phyloP scores from a whole-genome alignment of 2,329 filamentous ascomycete genomes.

The Thelonectria discophora region DNA sequence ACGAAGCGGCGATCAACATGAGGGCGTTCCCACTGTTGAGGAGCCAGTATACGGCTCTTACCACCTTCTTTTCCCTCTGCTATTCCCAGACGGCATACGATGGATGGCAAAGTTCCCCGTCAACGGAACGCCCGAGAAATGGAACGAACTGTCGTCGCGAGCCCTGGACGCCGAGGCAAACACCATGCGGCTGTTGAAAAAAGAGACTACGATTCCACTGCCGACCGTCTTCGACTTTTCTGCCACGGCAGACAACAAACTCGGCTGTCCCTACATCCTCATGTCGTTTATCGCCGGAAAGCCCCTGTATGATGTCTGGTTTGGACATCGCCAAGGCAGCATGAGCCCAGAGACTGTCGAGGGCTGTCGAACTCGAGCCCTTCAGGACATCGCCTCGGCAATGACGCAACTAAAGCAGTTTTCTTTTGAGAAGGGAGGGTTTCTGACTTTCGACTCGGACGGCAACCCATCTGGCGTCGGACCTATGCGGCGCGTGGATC shows the following conservation, averaged over 20 bases:
- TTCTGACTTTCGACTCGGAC: not conserved
- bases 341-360: not conserved
- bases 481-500: not conserved
- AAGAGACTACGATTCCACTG: slow-evolving; percentile 13
- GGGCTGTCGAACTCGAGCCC: not conserved
- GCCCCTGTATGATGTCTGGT: slow-evolving; percentile 16
- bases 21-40: not conserved
- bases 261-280: slow-evolving; percentile 14
- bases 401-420: slow-evolving; percentile 12
- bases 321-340: not conserved
- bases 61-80: slow-evolving; percentile 3
- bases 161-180: slow-evolving; percentile 8
- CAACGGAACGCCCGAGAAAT: not conserved
- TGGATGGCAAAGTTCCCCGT: slow-evolving; percentile 12
- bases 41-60: not conserved
- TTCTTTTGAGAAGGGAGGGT: not conserved
- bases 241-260: not conserved
- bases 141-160: slow-evolving; percentile 4
- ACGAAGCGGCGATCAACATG: no score
- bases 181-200: slow-evolving; percentile 16
- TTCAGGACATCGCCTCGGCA: slow-evolving; percentile 9
- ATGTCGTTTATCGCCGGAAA: slow-evolving; percentile 3
- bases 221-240: slow-evolving; percentile 17
- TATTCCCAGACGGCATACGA: not conserved
- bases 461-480: not conserved